These are phyloP conservation scores for Arthrinium phaeospermum DNA, from an alignment of 2,329 filamentous ascomycete genomes.

Conservation along the genomic window DNA sequence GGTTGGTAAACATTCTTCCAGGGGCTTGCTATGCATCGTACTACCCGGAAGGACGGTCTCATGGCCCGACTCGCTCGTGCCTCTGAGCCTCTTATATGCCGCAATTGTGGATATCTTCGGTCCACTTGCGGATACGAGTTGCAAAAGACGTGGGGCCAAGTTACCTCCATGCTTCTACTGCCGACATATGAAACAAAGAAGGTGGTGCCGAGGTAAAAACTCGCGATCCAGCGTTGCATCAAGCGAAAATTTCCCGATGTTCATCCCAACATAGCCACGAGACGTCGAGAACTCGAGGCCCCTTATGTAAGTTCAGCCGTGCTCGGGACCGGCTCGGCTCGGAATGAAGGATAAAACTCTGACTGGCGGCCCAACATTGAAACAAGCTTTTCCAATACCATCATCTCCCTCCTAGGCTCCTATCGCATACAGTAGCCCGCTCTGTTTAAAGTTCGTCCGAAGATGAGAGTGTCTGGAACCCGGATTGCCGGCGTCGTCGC, in stretches of 20 bases:
- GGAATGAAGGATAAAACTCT: background rate
- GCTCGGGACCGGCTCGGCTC: background rate
- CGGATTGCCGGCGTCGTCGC: background rate
- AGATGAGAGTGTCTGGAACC: background rate
- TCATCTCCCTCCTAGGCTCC: background rate
- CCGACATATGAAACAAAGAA: background rate
- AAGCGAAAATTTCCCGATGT: background rate
- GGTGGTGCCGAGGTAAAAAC: background rate
- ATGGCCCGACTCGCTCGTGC: background rate
- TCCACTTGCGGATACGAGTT: background rate
- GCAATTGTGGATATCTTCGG: background rate
- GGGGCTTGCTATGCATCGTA: too few species aligned
- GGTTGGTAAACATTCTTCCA: too few species aligned
- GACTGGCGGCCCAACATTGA: background rate
- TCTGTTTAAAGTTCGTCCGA: background rate
- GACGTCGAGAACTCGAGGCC: too few species aligned
- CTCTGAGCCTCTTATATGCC: background rate
- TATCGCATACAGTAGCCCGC: background rate
- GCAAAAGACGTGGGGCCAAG: background rate
- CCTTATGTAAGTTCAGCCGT: too few species aligned
- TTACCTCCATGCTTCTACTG: background rate
- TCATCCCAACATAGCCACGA: background rate
- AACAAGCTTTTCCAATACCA: background rate
- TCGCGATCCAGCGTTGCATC: background rate
- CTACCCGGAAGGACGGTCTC: too few species aligned